A percentile compares a stretch with the other conserved stretches of the same genome.
These are phyloP conservation scores for Flaveria sonorensis DNA, from an alignment of 129 eudicot species.

Conservation along the genomic window DNA sequence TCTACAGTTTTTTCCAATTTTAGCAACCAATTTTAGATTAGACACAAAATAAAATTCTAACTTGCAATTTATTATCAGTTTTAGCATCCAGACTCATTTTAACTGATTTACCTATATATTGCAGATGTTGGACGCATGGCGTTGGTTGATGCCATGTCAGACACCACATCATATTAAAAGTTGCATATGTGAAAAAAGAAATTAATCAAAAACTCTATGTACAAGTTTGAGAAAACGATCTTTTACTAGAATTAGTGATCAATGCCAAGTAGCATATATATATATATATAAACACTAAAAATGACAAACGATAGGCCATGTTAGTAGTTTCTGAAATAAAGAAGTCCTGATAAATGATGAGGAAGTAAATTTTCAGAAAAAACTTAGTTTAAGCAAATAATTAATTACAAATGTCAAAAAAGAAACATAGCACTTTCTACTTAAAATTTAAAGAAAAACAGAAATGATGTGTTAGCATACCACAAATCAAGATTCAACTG, in stretches of 20 bases:
- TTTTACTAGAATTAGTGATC: background rate
- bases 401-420: background rate
- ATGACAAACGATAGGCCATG: background rate
- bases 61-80: background rate
- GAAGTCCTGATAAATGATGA: background rate
- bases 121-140: background rate
- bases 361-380: background rate
- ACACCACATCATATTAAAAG: background rate
- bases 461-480: background rate
- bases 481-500: conserved; percentile 51
- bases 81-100: background rate
- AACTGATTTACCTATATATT: background rate
- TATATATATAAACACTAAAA: background rate
- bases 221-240: background rate
- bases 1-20: background rate
- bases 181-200: background rate
- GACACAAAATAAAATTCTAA: background rate
- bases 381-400: background rate
- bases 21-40: background rate
- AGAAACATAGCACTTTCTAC: background rate
- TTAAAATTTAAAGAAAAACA: background rate
- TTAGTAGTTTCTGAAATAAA: background rate
- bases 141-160: background rate
- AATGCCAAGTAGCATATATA: no score
- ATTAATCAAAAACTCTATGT: no score